Percentiles rank a stretch among this genome's conserved stretches.
Conservation (phyloP, 441 rosid genomes). For the Euphorbia celastroides region DNA sequence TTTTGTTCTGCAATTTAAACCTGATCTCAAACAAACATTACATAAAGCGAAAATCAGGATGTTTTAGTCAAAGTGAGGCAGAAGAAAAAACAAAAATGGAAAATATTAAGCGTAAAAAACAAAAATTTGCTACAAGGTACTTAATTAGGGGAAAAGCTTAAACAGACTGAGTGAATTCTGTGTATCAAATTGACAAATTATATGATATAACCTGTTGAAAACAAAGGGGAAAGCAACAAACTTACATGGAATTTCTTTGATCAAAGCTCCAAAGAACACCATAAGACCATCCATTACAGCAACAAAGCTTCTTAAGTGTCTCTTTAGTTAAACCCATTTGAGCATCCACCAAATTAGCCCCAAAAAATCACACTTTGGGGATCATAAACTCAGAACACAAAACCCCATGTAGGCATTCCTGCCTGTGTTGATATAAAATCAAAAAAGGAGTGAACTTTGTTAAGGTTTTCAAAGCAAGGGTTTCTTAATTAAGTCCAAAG, state of each 20-base stretch:
- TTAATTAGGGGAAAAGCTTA: no score
- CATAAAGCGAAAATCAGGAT: no score
- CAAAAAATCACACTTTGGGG: slow-evolving; percentile 8
- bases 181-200: no score
- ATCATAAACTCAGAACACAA: slow-evolving; percentile 16
- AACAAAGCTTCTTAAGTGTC: slow-evolving; percentile 57
- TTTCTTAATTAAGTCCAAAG: background rate
- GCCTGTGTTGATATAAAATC: slow-evolving; percentile 6
- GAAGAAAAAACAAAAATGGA: no score
- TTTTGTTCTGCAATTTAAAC: background rate
- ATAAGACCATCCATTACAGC: slow-evolving; percentile 77
- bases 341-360: slow-evolving; percentile 24
- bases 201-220: no score
- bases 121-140: no score
- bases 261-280: slow-evolving; percentile 75
- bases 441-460: slow-evolving; percentile 1
- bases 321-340: slow-evolving; percentile 53
- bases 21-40: slow-evolving; percentile 11
- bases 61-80: background rate
- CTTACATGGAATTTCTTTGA: slow-evolving; percentile 64
- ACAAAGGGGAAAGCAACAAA: slow-evolving; percentile 4
- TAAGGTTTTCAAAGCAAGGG: slow-evolving; percentile 11
- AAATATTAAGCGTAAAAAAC: no score
- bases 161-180: no score
- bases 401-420: background rate